These are phyloP conservation scores for Auricularia sp. DNA, from an alignment of 768 basidiomycete species.

Conservation along the genomic window DNA sequence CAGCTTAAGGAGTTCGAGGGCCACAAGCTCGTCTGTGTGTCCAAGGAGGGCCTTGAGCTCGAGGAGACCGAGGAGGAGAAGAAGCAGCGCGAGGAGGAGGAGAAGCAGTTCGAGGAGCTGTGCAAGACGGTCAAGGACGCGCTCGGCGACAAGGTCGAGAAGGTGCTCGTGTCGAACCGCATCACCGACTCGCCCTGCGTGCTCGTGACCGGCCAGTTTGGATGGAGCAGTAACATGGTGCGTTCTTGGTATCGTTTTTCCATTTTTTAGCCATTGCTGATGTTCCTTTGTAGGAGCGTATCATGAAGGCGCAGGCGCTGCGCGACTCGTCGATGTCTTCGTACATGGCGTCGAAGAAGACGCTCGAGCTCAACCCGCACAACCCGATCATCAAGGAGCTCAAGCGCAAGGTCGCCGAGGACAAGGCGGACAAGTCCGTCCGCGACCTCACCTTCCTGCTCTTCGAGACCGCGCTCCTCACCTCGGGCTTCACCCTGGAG, in stretches of 20 bases:
- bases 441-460: constrained; percentile 91
- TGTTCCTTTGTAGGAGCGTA: constrained; percentile 54
- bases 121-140: constrained; percentile 96
- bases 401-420: constrained; percentile 88
- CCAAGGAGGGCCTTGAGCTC: constrained; percentile 98
- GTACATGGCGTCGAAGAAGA: constrained; percentile 99
- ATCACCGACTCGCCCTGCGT: constrained; percentile 95
- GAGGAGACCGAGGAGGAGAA: constrained; percentile 99
- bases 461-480: constrained; percentile 94
- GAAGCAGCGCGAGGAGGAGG: constrained; percentile 77
- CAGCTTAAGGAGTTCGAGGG: constrained; percentile 99
- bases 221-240: constrained; percentile 99
- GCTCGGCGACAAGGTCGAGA: constrained; percentile 98
- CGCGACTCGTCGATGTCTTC: constrained; percentile 96
- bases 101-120: constrained; percentile 71
- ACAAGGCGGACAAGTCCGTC: constrained; percentile 98
- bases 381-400: constrained; percentile 95
- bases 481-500: constrained; percentile 91
- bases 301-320: constrained; percentile 98
- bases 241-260: constrained; percentile 11
- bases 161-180: constrained; percentile 96
- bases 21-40: constrained; percentile 95
- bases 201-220: constrained; percentile 96
- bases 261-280: too few relatives aligned
- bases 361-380: constrained; percentile 85